These are phyloP conservation scores for Teunomyces cretensis DNA, from an alignment of 805 yeast genomes.

Conservation along the genomic window DNA sequence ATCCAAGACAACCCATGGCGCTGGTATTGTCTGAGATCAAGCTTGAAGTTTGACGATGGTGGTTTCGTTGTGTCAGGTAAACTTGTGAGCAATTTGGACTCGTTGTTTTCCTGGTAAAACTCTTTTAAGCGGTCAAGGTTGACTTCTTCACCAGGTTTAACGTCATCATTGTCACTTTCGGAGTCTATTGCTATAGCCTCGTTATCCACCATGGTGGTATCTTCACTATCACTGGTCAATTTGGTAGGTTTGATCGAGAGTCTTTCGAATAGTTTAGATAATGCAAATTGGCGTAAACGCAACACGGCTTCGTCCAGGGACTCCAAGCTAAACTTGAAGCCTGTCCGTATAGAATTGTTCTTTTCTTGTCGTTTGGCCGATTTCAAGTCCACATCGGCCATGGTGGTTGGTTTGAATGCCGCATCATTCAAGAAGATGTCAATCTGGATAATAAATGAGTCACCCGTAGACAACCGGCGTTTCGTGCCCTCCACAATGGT, in stretches of 20 bases:
- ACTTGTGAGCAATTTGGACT: slow-evolving; percentile 51
- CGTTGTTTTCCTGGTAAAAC: slow-evolving; percentile 71
- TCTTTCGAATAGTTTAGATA: slow-evolving; percentile 55
- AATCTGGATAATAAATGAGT: slow-evolving; percentile 65
- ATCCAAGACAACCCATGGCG: slow-evolving; percentile 86
- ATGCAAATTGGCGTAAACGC: slow-evolving; percentile 54
- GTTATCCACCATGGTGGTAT: not conserved
- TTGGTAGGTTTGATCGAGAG: slow-evolving; percentile 35
- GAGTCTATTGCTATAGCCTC: slow-evolving; percentile 9
- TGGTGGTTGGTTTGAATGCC: slow-evolving; percentile 26
- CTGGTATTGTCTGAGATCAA: slow-evolving; percentile 74
- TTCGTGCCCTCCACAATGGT: slow-evolving; percentile 59
- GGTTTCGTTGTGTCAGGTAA: slow-evolving; percentile 65
- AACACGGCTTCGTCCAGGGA: slow-evolving; percentile 51
- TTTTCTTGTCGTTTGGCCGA: slow-evolving; percentile 19
- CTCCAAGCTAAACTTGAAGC: slow-evolving; percentile 40
- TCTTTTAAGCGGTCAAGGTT: slow-evolving; percentile 72
- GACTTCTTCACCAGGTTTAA: slow-evolving; percentile 37
- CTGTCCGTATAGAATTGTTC: slow-evolving; percentile 11
- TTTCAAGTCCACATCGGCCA: slow-evolving; percentile 10
- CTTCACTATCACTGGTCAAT: slow-evolving; percentile 7
- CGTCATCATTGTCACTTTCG: slow-evolving; percentile 12
- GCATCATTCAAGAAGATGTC: slow-evolving; percentile 57
- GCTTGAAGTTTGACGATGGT: slow-evolving; percentile 45
- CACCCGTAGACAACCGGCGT: slow-evolving; percentile 65